Conservation (phyloP, 179 eudicot species). For the Gypsophila paniculata region DNA sequence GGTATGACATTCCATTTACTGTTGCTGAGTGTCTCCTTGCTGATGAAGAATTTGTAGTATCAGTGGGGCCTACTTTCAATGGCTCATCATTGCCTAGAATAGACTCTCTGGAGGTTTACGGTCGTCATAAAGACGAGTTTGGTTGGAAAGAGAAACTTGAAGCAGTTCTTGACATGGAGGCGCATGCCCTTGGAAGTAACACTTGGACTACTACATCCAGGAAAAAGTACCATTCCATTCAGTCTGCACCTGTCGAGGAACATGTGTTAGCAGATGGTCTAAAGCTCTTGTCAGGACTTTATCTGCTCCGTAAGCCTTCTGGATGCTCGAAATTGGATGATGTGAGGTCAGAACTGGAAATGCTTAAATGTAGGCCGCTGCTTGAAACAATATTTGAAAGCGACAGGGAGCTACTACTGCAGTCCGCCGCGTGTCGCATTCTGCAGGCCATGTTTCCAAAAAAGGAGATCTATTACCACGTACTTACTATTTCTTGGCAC, state of each 20-base stretch:
- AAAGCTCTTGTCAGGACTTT: slow-evolving; percentile 71
- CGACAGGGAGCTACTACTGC: slow-evolving; percentile 82
- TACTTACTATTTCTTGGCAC: slow-evolving; percentile 25
- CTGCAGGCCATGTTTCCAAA: slow-evolving; percentile 83
- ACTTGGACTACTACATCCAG: slow-evolving; percentile 61
- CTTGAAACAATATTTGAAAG: slow-evolving; percentile 85
- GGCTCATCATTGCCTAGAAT: slow-evolving; percentile 80
- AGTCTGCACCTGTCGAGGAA: slow-evolving; percentile 74
- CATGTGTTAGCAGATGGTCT: slow-evolving; percentile 94
- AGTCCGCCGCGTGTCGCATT: slow-evolving; percentile 86
- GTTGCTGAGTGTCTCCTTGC: slow-evolving; percentile 97
- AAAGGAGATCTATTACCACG: slow-evolving; percentile 80
- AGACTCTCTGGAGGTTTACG: slow-evolving; percentile 93
- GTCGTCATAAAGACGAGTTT: slow-evolving; percentile 97
- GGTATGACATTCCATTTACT: slow-evolving; percentile 99
- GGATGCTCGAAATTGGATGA: slow-evolving; percentile 56
- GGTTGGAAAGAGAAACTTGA: slow-evolving; percentile 99
- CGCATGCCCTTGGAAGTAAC: slow-evolving; percentile 72
- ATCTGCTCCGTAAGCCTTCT: slow-evolving; percentile 51
- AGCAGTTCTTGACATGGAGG: slow-evolving; percentile 91
- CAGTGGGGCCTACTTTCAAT: slow-evolving; percentile 74
- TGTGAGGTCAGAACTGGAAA: slow-evolving; percentile 47
- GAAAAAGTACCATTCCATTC: slow-evolving; percentile 55
- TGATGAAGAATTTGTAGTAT: slow-evolving; percentile 80
- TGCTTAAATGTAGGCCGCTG: slow-evolving; percentile 70